These are phyloP conservation scores for Raffaelea arxii DNA, from an alignment of 2,329 filamentous ascomycete genomes.

Conservation along the genomic window DNA sequence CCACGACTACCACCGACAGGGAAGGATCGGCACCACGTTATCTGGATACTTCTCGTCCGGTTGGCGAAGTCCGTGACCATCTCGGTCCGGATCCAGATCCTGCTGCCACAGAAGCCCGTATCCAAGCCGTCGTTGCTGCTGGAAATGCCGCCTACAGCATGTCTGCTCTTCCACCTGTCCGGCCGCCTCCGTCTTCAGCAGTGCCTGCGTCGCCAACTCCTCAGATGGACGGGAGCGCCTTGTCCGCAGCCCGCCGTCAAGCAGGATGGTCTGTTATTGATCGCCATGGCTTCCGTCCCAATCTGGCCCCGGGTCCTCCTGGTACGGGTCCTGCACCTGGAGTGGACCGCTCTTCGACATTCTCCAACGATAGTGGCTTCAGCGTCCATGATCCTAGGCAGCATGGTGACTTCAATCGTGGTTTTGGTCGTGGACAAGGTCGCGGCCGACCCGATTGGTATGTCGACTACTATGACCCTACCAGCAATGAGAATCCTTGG, in stretches of 20 bases:
- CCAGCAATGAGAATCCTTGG: slow-evolving; percentile 68
- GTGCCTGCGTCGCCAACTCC: background rate
- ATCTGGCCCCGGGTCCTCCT: background rate
- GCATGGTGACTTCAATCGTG: slow-evolving; percentile 11
- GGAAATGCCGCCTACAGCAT: slow-evolving; percentile 9
- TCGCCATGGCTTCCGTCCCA: slow-evolving; percentile 6
- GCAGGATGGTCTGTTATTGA: background rate
- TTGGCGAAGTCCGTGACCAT: slow-evolving; percentile 12
- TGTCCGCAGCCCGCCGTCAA: slow-evolving; percentile 4
- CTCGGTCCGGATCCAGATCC: slow-evolving; percentile 9
- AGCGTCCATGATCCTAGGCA: background rate
- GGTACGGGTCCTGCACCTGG: no score
- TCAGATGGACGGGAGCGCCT: slow-evolving; percentile 12
- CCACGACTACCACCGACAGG: background rate
- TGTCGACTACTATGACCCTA: slow-evolving; percentile 57
- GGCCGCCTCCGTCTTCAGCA: background rate
- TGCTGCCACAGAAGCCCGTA: slow-evolving; percentile 13
- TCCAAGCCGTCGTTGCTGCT: slow-evolving; percentile 17
- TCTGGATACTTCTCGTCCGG: slow-evolving; percentile 22
- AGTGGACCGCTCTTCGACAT: no score
- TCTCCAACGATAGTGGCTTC: background rate
- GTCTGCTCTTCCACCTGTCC: background rate
- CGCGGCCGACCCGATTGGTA: slow-evolving; percentile 37
- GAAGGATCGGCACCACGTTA: slow-evolving; percentile 19
- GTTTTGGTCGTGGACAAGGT: slow-evolving; percentile 23